Evolutionary conservation across 768 basidiomycete genomes (phyloP), one percentile per base, ranked within the genome.

Genomic region (Agaricus bisporus): DNA sequence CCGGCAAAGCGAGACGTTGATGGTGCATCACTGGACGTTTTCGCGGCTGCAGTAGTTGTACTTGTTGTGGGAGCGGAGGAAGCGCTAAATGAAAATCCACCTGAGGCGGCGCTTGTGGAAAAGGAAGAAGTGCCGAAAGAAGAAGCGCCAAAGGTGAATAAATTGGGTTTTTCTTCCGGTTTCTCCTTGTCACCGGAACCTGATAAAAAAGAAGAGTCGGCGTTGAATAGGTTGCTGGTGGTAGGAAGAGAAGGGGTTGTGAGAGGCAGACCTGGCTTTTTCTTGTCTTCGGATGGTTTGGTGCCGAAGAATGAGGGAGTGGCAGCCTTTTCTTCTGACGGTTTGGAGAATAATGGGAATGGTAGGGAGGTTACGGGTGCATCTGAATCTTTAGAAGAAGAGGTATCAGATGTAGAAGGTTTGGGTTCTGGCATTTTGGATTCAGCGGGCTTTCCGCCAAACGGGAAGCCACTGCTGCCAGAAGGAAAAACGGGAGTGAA

Each of bases 1-100:
- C 60, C 63, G 28, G 63, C 61, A 45, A 67, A 66, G 1, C 66
- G 28, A 35, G 54, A 50, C 5, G 32, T 32, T 8, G 61, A 41
- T 44, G 65, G 61, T 35, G 57, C 39, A 57, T 50, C 28, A 17
- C 41, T 43, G 7, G 49, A 42, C 8, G 41, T 18, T 26, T 42
- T 51, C 12, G 17, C 26, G 7, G 49, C 28, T 41, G n/a, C 41
- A 14, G 38, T 20, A 22, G 14, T 7, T 32, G 41, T 14, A 41
- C 45, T 32, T 17, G 36, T 48, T 25, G 41, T 37, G 15, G 32
- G 5, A 32, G 32, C 11, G 2, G 32, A 32, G 8, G 32, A 32
- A 32, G 8, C 4, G 32, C 58, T 49, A 22, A 64, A 60, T 3
- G 54, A 28, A 36, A 56, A 53, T 44, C 32, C 38, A 7, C 15